Conservation (phyloP, 768 basidiomycete genomes). For the Leccinum incarnatum region DNA sequence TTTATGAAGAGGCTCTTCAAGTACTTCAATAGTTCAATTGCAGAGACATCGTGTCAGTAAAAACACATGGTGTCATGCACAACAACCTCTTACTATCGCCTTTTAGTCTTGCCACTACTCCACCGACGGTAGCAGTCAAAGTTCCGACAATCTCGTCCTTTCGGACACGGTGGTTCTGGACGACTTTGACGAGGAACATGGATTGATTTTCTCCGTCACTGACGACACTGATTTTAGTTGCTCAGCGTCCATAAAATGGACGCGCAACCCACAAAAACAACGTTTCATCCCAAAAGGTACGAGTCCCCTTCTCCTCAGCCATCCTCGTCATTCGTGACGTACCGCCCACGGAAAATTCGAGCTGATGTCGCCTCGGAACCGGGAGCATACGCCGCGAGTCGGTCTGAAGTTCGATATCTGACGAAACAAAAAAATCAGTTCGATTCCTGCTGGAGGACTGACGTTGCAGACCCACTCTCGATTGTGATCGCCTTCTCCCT, state of each 20-base stretch:
- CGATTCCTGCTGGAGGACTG: not conserved
- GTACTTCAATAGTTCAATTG: not conserved
- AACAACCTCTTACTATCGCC: not conserved
- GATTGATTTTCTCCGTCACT: not conserved
- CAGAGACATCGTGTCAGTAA: not conserved
- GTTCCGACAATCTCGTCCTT: not conserved
- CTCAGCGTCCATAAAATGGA: not conserved
- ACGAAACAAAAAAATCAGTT: too few species aligned
- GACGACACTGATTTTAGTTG: not conserved
- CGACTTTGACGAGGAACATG: not conserved
- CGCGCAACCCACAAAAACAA: not conserved
- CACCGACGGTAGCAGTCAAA: not conserved
- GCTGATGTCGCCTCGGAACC: not conserved
- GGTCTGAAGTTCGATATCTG: conserved; percentile 8
- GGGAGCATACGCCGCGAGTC: not conserved
- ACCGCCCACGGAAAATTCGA: not conserved
- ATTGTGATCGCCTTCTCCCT: conserved; percentile 5
- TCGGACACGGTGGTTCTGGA: not conserved
- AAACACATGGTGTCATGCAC: not conserved
- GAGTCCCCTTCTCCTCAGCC: not conserved
- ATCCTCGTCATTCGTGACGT: not conserved
- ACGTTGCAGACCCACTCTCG: not conserved
- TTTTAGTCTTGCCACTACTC: not conserved
- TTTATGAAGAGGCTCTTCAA: not conserved
- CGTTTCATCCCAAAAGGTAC: not conserved